Base-by-base conservation (phyloP, 2,329 filamentous ascomycete species). In the Taxawa tesnikishii region DNA sequence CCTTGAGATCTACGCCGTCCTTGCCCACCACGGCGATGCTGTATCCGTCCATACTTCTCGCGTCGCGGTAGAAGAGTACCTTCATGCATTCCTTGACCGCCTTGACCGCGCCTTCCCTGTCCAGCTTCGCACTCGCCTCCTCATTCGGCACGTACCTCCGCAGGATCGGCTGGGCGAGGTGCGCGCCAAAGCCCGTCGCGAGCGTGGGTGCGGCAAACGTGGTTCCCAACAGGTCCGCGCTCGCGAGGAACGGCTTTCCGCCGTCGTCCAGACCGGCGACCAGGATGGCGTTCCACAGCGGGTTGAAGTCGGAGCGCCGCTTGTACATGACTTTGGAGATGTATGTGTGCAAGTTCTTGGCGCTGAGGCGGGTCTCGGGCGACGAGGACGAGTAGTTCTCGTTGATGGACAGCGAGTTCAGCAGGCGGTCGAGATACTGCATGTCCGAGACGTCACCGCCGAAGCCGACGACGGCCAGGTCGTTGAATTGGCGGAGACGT, bases 381-480 rank as follows among this genome's bases (percentile, higher is more conserved):
- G 48, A 46, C 50, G 46, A 56, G 43, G 58, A 54, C 37, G 70
- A 70, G 68, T 98, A 96, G 54, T 84, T 80, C 68, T 96, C 87
- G 56, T 80, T 72, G 58, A 92, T 84, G 55, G 82, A 76, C 48
- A 96, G 79, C 41, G 83, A 80, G 52, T 73, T 79, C 47, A 98
- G 79, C 51, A 94, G 75, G 47, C 90, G 79, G 72, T 94, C 82
- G 46, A 98, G 76, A 67, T 92, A 92, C 68, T 98, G 90, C 90
- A 98, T 96, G 67, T 98, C 90, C 43, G 83, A 93, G 48, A 98
- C 79, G 65, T 98, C 90, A 58, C 90, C 90, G 57, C 85, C 84
- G 63, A 96, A 93, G 50, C 90, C 90, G 52, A 98, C 70, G 38
- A 96, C 73, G 17, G 84, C 78, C 43, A 78, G 75, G 44, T 77